Base-by-base conservation (phyloP, 331 rosid species). In the Rosa hybrid region DNA sequence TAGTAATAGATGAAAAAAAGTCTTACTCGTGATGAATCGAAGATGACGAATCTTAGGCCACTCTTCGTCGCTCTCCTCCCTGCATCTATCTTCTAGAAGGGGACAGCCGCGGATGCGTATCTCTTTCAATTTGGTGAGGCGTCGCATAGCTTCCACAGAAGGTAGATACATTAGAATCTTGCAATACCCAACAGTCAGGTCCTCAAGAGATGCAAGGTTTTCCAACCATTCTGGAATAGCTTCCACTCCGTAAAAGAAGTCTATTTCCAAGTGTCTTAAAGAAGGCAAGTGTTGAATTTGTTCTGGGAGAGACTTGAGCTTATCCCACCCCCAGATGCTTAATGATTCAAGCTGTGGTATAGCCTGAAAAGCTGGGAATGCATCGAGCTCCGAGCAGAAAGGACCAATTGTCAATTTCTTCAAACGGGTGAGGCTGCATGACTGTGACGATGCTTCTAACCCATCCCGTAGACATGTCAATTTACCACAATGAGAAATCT, bases 21-120 rank as follows among this genome's bases (percentile, higher is more conserved):
- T 8, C 65, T 59, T 59, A 59, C 65, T 9, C 4, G 4, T 8
- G 6, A 21, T 21, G 65, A 8, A 59, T 46, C 53, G 41, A 18
- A 71, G 21, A 71, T 30, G 72, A 6, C 64, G 38, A 71, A 79
- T 71, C 65, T 72, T 60, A 60, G 50, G 41, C 78, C 72, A 60
- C 73, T 79, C 78, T 46, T 64, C 64, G 59, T 38, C 54, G 4
- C 12, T 46, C 72, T 46, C 56, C 64, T 30, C 45, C 71, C 49
- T 44, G 60, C 72, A 79, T 56, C 77, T 42, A 25, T 68, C 50
- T 2, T 2, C 8, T 8, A 68, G 72, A 39, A 0, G 4, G 23
- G 3, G 50, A 67, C 82, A 79, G 11, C 4, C 21, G 30, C 2
- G 1, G 25, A 74, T 70, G 12, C 1, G 0, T 12, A 79, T 34